A percentile compares a stretch with the other conserved stretches of the same genome.
These are phyloP conservation scores for Podila verticillata DNA, from an alignment of 192 early-diverging fungal genomes.

Conservation along the genomic window DNA sequence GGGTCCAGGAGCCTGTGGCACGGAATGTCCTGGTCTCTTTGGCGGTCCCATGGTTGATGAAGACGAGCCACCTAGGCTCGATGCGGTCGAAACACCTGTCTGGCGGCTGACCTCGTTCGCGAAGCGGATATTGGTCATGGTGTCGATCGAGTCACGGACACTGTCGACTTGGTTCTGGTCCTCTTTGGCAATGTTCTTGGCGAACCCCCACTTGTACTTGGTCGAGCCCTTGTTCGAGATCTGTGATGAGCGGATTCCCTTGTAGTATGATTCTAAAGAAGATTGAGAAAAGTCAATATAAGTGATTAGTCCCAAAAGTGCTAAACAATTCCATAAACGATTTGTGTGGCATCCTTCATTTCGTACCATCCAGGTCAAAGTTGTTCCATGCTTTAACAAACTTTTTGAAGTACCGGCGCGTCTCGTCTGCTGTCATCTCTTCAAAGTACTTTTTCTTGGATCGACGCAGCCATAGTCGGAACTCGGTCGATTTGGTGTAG, in stretches of 20 bases:
- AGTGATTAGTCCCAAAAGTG: no score
- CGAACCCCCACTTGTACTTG: slow-evolving; percentile 82
- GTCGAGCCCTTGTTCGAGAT: slow-evolving; percentile 69
- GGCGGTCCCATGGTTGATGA: slow-evolving; percentile 5
- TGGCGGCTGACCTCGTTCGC: slow-evolving; percentile 39
- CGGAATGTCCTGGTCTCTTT: slow-evolving; percentile 23
- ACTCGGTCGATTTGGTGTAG: slow-evolving; percentile 79
- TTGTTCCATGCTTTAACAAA: slow-evolving; percentile 92
- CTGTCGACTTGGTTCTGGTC: slow-evolving; percentile 64
- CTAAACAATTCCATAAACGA: no score
- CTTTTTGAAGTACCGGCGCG: slow-evolving; percentile 79
- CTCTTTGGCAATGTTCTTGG: slow-evolving; percentile 50
- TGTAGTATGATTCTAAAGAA: slow-evolving; percentile 69
- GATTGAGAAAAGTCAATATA: no score
- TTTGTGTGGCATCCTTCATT: no score
- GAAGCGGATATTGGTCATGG: slow-evolving; percentile 61
- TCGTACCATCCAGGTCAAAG: slow-evolving; percentile 65
- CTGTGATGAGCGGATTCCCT: slow-evolving; percentile 73
- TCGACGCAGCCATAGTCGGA: slow-evolving; percentile 83
- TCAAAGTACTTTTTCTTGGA: slow-evolving; percentile 78
- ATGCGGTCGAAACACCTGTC: slow-evolving; percentile 27
- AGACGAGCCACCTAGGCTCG: slow-evolving; percentile 6
- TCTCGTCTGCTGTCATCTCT: slow-evolving; percentile 75
- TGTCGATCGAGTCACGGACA: slow-evolving; percentile 66
- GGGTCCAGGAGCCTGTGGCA: slow-evolving; percentile 16